phyloP scores from a whole-genome alignment of 2,329 filamentous ascomycete genomes.

The Nannizziopsis arthrosporioides region DNA sequence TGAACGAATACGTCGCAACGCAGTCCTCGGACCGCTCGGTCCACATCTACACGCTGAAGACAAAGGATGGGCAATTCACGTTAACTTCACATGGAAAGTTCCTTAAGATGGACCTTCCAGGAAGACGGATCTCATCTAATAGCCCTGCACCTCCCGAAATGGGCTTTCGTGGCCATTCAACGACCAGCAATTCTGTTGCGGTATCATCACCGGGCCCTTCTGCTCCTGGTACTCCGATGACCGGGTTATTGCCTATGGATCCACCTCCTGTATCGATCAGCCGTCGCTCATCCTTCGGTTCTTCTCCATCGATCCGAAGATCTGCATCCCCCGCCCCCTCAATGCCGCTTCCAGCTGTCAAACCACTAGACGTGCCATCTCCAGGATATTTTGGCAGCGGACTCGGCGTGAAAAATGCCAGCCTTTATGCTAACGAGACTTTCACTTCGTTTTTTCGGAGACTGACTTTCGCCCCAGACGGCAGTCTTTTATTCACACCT shows the following conservation, averaged over 20 bases:
- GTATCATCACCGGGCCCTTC: conserved; percentile 74
- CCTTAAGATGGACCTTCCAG: conserved; percentile 85
- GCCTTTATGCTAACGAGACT: conserved; percentile 91
- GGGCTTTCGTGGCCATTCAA: conserved; percentile 24
- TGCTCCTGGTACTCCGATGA: conserved; percentile 85
- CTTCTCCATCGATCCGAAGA: conserved; percentile 62
- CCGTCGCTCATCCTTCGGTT: conserved; percentile 79
- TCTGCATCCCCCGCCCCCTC: conserved; percentile 90
- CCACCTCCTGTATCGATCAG: conserved; percentile 86
- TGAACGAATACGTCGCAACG: conserved; percentile 96
- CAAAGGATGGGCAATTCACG: conserved; percentile 90
- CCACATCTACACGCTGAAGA: conserved; percentile 92
- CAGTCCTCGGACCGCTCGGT: conserved; percentile 97
- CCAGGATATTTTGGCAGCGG: conserved; percentile 52
- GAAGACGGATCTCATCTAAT: conserved; percentile 75
- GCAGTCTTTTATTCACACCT: conserved; percentile 83
- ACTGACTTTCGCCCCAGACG: conserved; percentile 88
- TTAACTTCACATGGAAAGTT: conserved; percentile 68
- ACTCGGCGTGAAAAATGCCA: conserved; percentile 66
- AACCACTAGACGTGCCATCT: conserved; percentile 83
- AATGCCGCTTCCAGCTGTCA: conserved; percentile 85
- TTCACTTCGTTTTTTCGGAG: conserved; percentile 93
- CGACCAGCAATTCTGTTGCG: conserved; percentile 35
- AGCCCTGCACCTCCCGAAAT: conserved; percentile 86
- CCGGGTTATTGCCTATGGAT: conserved; percentile 86